Conservation (phyloP, 371 early-diverging fungal genomes). For the Mortierella sp. region DNA sequence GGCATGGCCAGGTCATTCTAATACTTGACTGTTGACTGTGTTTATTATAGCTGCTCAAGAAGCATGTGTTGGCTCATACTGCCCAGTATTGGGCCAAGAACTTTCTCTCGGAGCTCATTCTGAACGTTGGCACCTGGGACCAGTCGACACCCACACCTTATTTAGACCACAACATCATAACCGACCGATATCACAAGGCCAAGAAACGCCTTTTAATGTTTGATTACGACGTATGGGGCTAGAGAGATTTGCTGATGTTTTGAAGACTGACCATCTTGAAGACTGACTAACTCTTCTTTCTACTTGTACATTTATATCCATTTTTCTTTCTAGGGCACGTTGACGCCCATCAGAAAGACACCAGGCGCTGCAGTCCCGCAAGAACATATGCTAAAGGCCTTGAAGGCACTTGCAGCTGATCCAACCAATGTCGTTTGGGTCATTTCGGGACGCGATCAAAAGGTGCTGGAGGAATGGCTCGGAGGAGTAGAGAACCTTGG, state of each 20-base stretch:
- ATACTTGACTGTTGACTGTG: too few relatives aligned
- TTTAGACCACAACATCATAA: slow-evolving; percentile 62
- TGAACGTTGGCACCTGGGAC: slow-evolving; percentile 60
- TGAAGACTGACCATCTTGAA: too few relatives aligned
- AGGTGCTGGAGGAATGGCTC: slow-evolving; percentile 84
- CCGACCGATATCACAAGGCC: slow-evolving; percentile 61
- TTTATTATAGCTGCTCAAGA: slow-evolving; percentile 82
- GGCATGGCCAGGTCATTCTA: too few relatives aligned
- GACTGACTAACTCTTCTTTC: too few relatives aligned
- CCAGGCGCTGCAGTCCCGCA: slow-evolving; percentile 76
- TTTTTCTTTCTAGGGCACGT: slow-evolving; percentile 73
- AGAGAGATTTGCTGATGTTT: too few relatives aligned
- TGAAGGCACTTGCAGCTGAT: slow-evolving; percentile 75
- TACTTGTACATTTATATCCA: too few relatives aligned
- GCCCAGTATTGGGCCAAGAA: slow-evolving; percentile 92
- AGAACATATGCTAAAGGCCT: slow-evolving; percentile 69
- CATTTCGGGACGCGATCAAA: slow-evolving; percentile 92
- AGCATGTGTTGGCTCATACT: slow-evolving; percentile 90
- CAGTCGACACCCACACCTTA: slow-evolving; percentile 74
- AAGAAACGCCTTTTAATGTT: slow-evolving; percentile 82
- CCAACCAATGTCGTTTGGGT: slow-evolving; percentile 91
- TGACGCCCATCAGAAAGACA: slow-evolving; percentile 78
- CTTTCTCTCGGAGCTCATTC: slow-evolving; percentile 74
- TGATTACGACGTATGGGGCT: slow-evolving; percentile 81
- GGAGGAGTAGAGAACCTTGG: slow-evolving; percentile 85